These are phyloP conservation scores for Pascua guehoae DNA, from an alignment of 1,284 basidiomycete genomes.

Conservation along the genomic window DNA sequence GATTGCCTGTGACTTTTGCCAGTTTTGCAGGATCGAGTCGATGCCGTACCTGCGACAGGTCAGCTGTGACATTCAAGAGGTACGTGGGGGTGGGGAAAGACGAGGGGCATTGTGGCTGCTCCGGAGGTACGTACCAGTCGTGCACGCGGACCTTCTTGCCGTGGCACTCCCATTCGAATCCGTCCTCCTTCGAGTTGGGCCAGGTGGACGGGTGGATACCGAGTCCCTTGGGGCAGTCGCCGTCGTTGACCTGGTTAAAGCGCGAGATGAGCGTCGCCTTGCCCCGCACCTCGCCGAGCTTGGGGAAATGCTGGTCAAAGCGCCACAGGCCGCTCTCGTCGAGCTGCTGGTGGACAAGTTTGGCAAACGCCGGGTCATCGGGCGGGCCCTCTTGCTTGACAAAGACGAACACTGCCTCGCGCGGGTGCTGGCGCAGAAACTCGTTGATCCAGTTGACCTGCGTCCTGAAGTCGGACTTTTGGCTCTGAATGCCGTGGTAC, in stretches of 20 bases:
- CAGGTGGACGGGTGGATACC: conserved; percentile 77
- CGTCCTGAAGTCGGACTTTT: conserved; percentile 61
- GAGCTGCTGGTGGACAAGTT: conserved; percentile 61
- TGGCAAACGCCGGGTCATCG: conserved; percentile 57
- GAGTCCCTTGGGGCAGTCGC: conserved; percentile 60
- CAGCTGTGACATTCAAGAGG: not conserved
- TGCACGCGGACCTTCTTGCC: conserved; percentile 65
- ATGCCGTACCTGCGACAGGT: conserved; percentile 10
- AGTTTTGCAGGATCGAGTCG: conserved; percentile 43
- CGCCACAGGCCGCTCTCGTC: conserved; percentile 70
- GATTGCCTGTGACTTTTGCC: conserved; percentile 57
- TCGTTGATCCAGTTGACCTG: conserved; percentile 57
- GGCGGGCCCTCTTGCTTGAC: conserved; percentile 71
- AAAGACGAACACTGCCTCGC: conserved; percentile 74
- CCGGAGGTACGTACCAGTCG: conserved; percentile 64
- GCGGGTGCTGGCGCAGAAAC: conserved; percentile 62
- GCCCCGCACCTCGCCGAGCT: conserved; percentile 74
- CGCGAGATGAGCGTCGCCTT: conserved; percentile 76
- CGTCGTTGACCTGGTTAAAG: conserved; percentile 50
- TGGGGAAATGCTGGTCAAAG: conserved; percentile 70
- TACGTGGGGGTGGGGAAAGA: not conserved
- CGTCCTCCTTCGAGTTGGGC: conserved; percentile 68
- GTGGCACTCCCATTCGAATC: conserved; percentile 64
- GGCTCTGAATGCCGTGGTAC: conserved; percentile 74
- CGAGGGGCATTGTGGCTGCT: not conserved